Evolutionary conservation across 768 basidiomycete species (phyloP).

Genomic region (Neoboletus magnificus): DNA sequence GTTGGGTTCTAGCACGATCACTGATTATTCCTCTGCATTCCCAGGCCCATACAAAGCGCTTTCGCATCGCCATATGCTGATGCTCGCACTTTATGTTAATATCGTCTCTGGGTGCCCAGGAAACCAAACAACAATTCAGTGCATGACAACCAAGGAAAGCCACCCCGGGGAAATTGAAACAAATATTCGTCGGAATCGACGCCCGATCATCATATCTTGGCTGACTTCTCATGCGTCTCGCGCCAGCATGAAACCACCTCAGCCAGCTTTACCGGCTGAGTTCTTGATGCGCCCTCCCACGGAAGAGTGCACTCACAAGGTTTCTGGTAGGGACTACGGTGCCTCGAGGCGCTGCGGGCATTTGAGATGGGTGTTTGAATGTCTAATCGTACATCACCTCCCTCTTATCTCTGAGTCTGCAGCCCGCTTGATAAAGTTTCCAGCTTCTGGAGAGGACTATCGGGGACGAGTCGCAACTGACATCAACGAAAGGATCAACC

Average conservation of each 20-base stretch:
- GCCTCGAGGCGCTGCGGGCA: background rate
- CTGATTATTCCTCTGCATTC: background rate
- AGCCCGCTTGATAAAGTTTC: background rate
- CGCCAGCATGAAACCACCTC: too few species aligned
- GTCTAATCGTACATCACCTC: conserved; percentile 2
- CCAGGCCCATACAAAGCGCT: background rate
- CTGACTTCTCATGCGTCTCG: background rate
- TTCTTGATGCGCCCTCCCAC: conserved; percentile 6
- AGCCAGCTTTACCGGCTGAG: background rate
- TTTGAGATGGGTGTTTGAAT: background rate
- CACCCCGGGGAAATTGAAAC: background rate
- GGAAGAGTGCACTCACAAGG: conserved; percentile 8
- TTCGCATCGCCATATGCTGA: too few species aligned
- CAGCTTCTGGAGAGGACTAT: background rate
- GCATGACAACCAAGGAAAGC: background rate
- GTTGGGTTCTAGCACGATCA: too few species aligned
- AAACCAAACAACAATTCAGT: background rate
- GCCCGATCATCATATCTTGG: background rate
- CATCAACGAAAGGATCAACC: conserved; percentile 2
- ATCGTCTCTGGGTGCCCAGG: background rate
- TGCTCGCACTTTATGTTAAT: too few species aligned
- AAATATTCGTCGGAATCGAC: background rate
- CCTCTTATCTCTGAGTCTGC: background rate
- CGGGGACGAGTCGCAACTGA: background rate
- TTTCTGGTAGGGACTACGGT: background rate